phyloP scores from a whole-genome alignment of 2,329 filamentous ascomycete genomes.

The Ploettnerulaceae sp. region DNA sequence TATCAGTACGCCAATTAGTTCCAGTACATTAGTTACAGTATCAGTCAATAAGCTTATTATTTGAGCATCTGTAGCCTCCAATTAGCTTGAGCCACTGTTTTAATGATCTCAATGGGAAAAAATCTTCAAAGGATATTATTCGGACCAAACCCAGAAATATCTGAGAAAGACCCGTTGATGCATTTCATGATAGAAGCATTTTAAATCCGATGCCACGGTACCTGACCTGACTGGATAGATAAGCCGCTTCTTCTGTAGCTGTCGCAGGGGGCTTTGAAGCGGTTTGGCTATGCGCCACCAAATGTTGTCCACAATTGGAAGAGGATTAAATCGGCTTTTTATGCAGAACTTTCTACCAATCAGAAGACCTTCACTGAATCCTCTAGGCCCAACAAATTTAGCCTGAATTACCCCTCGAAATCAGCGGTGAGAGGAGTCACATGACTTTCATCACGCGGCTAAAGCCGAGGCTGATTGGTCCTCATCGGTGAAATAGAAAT shows the following conservation, averaged over 20 bases:
- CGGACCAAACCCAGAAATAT: too few species aligned
- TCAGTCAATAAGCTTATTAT: too few species aligned
- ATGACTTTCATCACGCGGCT: too few species aligned
- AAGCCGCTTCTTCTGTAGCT: conserved; percentile 2
- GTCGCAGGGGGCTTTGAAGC: not conserved
- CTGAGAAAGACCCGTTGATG: too few species aligned
- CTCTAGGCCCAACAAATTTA: not conserved
- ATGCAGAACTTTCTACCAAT: conserved; percentile 4
- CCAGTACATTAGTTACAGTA: too few species aligned
- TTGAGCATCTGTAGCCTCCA: too few species aligned
- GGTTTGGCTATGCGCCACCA: conserved; percentile 3
- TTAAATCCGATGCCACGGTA: not conserved
- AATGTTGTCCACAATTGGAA: not conserved
- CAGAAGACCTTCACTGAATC: not conserved
- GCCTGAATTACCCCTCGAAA: not conserved
- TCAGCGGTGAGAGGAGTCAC: not conserved
- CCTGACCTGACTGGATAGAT: not conserved
- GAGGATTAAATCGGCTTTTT: not conserved
- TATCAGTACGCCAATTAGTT: too few species aligned
- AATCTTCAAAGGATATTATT: too few species aligned
- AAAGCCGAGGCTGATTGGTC: too few species aligned
- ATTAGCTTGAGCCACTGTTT: too few species aligned
- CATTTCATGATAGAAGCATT: too few species aligned
- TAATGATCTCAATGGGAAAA: too few species aligned
- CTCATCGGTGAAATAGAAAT: not conserved